These are phyloP conservation scores for Anthostomella pinea DNA, from an alignment of 2,329 filamentous ascomycete species.

Conservation along the genomic window DNA sequence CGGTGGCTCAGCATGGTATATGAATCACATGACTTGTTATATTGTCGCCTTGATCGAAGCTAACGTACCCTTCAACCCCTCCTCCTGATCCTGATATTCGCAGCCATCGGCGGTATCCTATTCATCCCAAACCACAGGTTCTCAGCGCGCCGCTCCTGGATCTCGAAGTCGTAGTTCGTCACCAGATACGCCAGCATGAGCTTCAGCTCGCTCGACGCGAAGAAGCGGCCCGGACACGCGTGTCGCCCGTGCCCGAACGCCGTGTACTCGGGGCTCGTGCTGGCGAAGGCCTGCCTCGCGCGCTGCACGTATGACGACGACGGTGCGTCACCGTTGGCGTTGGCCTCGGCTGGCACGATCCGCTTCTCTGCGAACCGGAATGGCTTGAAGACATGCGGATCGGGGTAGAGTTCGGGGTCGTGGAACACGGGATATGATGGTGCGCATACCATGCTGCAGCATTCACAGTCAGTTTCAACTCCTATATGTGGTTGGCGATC, in stretches of 20 bases:
- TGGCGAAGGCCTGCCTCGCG: constrained; percentile 25
- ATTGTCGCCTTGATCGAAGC: too few relatives aligned
- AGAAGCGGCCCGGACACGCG: constrained; percentile 40
- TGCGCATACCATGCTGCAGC: too few relatives aligned
- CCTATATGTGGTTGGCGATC: too few relatives aligned
- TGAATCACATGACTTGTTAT: too few relatives aligned
- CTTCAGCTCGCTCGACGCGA: constrained; percentile 37
- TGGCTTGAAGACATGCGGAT: constrained; percentile 36
- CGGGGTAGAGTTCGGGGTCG: constrained; percentile 44
- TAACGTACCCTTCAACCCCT: too few relatives aligned
- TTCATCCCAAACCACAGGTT: constrained; percentile 32
- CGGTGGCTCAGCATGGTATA: too few relatives aligned
- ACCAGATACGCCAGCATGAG: constrained; percentile 27
- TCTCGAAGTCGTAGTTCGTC: constrained; percentile 25
- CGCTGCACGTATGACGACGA: constrained; percentile 20
- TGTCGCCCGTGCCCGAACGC: constrained; percentile 38
- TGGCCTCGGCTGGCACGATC: not conserved
- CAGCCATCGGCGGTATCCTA: constrained; percentile 28
- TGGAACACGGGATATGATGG: too few relatives aligned
- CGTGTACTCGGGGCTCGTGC: constrained; percentile 30
- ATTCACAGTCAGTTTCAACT: too few relatives aligned
- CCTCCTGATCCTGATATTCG: constrained; percentile 26
- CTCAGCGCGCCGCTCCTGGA: constrained; percentile 24
- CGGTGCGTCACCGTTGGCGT: not conserved
- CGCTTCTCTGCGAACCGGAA: constrained; percentile 24